Conservation (phyloP, 495 filamentous ascomycete genomes). For the Rhypophila decipiens region DNA sequence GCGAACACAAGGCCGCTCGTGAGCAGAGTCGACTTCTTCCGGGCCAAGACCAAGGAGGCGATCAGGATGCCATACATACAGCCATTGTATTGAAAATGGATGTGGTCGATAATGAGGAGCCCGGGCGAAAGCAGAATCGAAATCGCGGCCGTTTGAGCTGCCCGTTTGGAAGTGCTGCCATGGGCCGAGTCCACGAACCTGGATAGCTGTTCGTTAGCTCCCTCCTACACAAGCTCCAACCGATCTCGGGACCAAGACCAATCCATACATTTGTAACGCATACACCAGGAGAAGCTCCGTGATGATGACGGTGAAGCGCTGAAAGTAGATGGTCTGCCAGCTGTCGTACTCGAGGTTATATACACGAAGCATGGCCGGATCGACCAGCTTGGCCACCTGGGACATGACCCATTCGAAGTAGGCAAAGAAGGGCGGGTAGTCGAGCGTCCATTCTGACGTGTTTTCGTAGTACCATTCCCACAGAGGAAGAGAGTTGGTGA, state of each 20-base stretch:
- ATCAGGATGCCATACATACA: constrained; percentile 88
- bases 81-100: constrained; percentile 99
- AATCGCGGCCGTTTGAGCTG: constrained; percentile 80
- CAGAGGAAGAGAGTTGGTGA: constrained; percentile 80
- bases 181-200: constrained; percentile 69
- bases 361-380: constrained; percentile 79
- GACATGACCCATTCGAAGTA: constrained; percentile 93
- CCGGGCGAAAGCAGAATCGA: constrained; percentile 90
- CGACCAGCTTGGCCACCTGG: constrained; percentile 66
- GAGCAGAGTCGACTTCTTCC: constrained; percentile 69
- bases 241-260: background rate
- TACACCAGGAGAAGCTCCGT: constrained; percentile 79
- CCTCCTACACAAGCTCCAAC: too few relatives aligned
- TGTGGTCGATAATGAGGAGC: constrained; percentile 94
- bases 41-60: constrained; percentile 74
- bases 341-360: constrained; percentile 76
- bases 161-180: constrained; percentile 51
- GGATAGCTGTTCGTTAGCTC: constrained; percentile 16
- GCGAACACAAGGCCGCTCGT: constrained; percentile 78
- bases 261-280: constrained; percentile 67
- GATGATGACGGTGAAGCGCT: constrained; percentile 78
- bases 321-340: constrained; percentile 90
- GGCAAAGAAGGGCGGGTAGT: constrained; percentile 97
- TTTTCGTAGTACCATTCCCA: constrained; percentile 95
- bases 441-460: constrained; percentile 97